Evolutionary conservation across 805 yeast genomes (phyloP).

Genomic region (Teunomyces barrocoloradensis): DNA sequence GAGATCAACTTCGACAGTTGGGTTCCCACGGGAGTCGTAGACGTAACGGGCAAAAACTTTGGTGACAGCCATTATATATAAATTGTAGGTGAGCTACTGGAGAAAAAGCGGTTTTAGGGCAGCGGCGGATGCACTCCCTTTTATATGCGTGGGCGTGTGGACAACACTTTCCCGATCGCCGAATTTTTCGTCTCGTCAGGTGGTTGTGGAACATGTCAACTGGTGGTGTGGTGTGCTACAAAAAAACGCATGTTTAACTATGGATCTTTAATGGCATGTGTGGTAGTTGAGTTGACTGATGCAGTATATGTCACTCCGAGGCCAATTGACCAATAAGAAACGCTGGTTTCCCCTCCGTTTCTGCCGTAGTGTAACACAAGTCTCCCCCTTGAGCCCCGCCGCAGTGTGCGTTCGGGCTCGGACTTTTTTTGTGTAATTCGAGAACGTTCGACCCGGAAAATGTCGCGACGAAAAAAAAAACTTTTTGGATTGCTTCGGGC

Average conservation of each 20-base stretch:
- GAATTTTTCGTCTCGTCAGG: constrained; percentile 3
- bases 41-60: constrained; percentile 94
- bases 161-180: constrained; percentile 24
- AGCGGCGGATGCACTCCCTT: background rate
- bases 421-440: constrained; percentile 6
- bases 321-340: background rate
- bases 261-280: background rate
- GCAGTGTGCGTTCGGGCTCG: constrained; percentile 11
- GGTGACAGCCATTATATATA: constrained; percentile 67
- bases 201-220: background rate
- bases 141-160: constrained; percentile 15
- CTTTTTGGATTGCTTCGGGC: background rate
- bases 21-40: constrained; percentile 99
- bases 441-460: constrained; percentile 4
- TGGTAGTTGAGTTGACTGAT: background rate
- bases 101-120: background rate
- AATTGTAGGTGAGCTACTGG: background rate
- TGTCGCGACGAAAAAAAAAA: background rate
- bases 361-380: background rate
- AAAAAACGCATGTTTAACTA: too few relatives aligned
- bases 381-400: background rate
- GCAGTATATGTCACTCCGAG: background rate
- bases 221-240: background rate
- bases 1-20: constrained; percentile 98
- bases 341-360: background rate